Conservation (phyloP, 1,139 yeast genomes). For the Geotrichum histeridarum region DNA sequence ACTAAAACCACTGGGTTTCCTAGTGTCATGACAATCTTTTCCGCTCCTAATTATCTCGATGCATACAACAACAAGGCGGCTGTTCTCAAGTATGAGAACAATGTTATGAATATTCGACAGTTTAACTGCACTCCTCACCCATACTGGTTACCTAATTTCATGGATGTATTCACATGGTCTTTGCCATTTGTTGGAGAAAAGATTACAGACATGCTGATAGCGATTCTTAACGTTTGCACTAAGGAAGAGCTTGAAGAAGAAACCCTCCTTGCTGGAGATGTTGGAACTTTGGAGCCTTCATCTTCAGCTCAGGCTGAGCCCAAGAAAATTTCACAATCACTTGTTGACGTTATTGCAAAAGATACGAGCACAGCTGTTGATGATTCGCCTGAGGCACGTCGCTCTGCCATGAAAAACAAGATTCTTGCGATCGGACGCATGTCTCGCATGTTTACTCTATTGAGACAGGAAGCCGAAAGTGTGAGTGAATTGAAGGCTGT, state of each 20-base stretch:
- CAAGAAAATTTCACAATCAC: not conserved
- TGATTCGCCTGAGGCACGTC: constrained; percentile 38
- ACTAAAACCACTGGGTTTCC: constrained; percentile 91
- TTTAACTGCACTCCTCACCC: constrained; percentile 93
- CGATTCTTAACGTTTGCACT: constrained; percentile 87
- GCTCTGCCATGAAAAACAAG: constrained; percentile 73
- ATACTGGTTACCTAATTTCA: constrained; percentile 92
- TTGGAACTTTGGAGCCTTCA: not conserved
- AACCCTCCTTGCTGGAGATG: constrained; percentile 33
- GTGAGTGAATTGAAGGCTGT: constrained; percentile 73
- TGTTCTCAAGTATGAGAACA: constrained; percentile 78
- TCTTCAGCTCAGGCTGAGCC: not conserved
- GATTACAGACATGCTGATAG: constrained; percentile 89
- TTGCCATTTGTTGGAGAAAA: constrained; percentile 92
- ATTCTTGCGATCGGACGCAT: constrained; percentile 92
- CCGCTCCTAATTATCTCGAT: constrained; percentile 94
- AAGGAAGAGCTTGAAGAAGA: constrained; percentile 89
- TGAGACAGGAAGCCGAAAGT: constrained; percentile 84
- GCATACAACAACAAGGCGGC: constrained; percentile 95
- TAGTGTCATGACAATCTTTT: constrained; percentile 81
- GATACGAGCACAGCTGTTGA: not conserved
- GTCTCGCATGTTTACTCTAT: constrained; percentile 84
- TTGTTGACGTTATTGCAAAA: too few species aligned
- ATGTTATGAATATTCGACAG: constrained; percentile 92
- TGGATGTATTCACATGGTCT: constrained; percentile 98